Percentiles rank a stretch among this genome's conserved stretches.
Conservation (phyloP, 164 flowering plant species). For the Nelumbo lutea region DNA sequence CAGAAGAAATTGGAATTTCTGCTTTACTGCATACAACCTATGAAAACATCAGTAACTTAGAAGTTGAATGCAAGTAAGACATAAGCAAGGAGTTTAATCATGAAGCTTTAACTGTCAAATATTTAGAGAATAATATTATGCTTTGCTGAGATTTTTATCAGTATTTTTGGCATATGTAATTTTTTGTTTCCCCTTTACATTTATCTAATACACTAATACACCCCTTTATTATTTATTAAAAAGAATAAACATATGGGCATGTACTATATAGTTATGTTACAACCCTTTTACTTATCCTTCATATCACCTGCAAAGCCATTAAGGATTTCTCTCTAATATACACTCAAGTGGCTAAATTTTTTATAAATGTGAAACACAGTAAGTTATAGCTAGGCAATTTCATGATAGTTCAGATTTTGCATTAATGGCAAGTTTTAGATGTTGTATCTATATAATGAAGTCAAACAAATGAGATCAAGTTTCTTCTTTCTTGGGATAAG, state of each 20-base stretch:
- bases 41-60: constrained; percentile 9
- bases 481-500: no score
- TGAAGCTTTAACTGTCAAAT: not conserved
- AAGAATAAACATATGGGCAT: no score
- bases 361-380: not conserved
- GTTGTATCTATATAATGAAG: no score
- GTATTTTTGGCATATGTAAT: not conserved
- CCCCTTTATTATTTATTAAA: no score
- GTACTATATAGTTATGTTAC: not conserved
- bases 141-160: not conserved
- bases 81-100: not conserved
- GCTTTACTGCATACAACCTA: constrained; percentile 45
- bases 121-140: not conserved
- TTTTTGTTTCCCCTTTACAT: no score
- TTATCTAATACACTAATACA: no score
- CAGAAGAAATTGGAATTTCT: constrained; percentile 55
- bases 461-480: no score
- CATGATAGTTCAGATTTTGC: not conserved
- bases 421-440: no score
- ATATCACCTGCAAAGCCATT: not conserved
- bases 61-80: constrained; percentile 9
- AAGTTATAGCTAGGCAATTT: not conserved
- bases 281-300: not conserved
- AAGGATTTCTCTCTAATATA: not conserved
- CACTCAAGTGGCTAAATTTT: not conserved